A percentile compares a stretch with the other conserved stretches of the same genome.
Evolutionary conservation across 208 protist genomes (phyloP).

Genomic region (Leishmania amazonensis): DNA sequence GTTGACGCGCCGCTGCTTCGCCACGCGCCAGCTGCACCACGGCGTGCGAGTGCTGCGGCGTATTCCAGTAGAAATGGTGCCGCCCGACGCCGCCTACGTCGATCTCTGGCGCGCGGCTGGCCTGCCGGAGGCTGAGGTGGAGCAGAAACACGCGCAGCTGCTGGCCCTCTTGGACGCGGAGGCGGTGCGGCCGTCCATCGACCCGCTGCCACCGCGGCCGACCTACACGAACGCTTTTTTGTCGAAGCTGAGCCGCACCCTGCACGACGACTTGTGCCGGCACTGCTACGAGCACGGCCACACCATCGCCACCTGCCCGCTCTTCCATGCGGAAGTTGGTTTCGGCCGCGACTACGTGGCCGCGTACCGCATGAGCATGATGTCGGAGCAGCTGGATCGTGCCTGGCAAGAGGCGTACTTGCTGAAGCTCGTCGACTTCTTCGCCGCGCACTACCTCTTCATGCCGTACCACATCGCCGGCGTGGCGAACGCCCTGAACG

Average conservation of each 20-base stretch:
- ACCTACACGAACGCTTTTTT: slow-evolving; percentile 68
- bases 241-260: slow-evolving; percentile 39
- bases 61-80: slow-evolving; percentile 67
- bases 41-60: slow-evolving; percentile 76
- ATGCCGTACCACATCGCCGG: slow-evolving; percentile 90
- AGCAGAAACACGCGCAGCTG: slow-evolving; percentile 41
- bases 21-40: slow-evolving; percentile 37
- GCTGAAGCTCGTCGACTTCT: slow-evolving; percentile 74
- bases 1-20: slow-evolving; percentile 53
- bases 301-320: slow-evolving; percentile 62
- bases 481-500: slow-evolving; percentile 80
- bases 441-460: slow-evolving; percentile 48
- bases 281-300: slow-evolving; percentile 82
- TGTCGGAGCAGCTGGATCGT: slow-evolving; percentile 77
- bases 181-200: slow-evolving; percentile 49
- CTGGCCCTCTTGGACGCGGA: slow-evolving; percentile 61
- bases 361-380: slow-evolving; percentile 89
- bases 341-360: slow-evolving; percentile 89
- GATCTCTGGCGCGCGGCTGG: slow-evolving; percentile 74
- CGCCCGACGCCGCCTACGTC: slow-evolving; percentile 40
- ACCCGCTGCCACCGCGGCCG: slow-evolving; percentile 43
- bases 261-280: slow-evolving; percentile 81
- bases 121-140: slow-evolving; percentile 48
- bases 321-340: slow-evolving; percentile 84
- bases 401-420: slow-evolving; percentile 84